Percentiles rank a stretch among this genome's conserved stretches.
Conservation (phyloP, 257 asterid species). For the Solanum paucissectum region DNA sequence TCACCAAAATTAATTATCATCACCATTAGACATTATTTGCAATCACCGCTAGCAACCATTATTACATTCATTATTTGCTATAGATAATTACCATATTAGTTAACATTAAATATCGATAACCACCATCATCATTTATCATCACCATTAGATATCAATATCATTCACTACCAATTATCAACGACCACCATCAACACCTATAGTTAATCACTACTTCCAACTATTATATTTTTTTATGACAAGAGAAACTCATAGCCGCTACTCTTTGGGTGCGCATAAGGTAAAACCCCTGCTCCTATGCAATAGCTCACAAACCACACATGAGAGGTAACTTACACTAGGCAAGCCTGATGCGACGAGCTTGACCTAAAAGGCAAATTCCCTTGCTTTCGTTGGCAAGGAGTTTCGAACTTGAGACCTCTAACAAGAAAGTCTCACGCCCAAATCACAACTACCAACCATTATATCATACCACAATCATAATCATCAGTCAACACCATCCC, state of each 20-base stretch:
- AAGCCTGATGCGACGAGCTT: neutral
- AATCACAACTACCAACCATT: neutral
- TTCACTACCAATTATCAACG: neutral
- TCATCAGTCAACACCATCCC: neutral
- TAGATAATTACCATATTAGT: neutral
- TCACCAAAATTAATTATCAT: neutral
- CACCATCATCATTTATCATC: neutral
- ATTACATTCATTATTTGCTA: neutral
- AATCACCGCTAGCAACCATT: neutral
- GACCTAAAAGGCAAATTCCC: neutral
- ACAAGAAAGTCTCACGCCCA: neutral
- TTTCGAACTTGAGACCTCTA: neutral
- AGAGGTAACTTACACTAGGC: neutral
- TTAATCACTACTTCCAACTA: too few species aligned
- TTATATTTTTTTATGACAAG: neutral
- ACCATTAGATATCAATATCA: neutral
- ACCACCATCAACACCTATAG: neutral
- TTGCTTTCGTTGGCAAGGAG: neutral
- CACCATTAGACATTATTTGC: too few species aligned
- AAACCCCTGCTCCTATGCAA: neutral
- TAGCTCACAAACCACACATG: neutral
- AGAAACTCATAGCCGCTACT: too few species aligned
- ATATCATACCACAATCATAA: neutral
- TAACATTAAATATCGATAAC: neutral
- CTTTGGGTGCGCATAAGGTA: too few species aligned